phyloP scores from a whole-genome alignment of 441 rosid genomes.

The Brassica balearica region DNA sequence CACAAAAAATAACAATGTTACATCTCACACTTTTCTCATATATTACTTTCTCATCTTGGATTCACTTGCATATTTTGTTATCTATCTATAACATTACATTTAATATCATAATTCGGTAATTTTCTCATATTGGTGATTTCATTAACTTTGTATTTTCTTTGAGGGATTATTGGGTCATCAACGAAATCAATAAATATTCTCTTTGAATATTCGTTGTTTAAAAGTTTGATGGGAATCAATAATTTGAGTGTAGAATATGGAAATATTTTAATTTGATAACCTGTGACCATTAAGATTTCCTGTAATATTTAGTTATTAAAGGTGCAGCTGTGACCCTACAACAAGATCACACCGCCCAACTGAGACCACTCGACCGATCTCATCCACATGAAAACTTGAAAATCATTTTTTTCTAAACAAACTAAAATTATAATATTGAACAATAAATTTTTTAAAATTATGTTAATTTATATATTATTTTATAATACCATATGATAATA shows the following conservation, averaged over 20 bases:
- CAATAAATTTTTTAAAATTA: neutral
- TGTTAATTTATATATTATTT: neutral
- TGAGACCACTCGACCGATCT: too few relatives aligned
- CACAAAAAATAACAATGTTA: neutral
- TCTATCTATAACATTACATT: neutral
- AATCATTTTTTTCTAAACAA: neutral
- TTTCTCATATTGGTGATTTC: neutral
- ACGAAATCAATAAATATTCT: neutral
- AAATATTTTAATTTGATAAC: neutral
- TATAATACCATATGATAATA: neutral
- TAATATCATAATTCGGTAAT: neutral
- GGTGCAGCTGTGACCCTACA: too few relatives aligned
- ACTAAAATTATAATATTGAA: neutral
- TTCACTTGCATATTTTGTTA: neutral
- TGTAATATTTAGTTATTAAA: neutral
- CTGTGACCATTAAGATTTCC: neutral
- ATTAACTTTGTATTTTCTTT: neutral
- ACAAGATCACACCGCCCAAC: too few relatives aligned
- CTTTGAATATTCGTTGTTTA: neutral
- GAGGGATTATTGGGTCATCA: neutral
- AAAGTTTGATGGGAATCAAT: neutral
- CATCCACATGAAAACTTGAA: too few relatives aligned
- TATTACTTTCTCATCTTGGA: neutral
- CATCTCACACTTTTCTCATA: neutral
- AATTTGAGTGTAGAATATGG: neutral